Conservation (phyloP, 495 filamentous ascomycete genomes). For the Trichoderma virens region DNA sequence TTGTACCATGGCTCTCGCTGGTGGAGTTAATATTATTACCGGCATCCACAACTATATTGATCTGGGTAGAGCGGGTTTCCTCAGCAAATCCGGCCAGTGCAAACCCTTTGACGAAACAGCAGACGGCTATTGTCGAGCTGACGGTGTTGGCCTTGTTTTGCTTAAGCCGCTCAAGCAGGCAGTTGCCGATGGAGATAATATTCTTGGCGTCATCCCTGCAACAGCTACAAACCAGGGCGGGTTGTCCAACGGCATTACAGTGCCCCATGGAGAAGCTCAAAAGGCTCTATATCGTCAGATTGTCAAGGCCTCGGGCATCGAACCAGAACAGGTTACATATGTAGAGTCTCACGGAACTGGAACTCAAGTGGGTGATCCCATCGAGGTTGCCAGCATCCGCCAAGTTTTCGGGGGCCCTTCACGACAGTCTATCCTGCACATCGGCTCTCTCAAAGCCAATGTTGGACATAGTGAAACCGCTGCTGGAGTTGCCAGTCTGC, state of each 20-base stretch:
- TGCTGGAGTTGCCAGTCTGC: constrained; percentile 32
- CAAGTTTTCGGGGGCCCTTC: constrained; percentile 23
- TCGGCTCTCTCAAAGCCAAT: constrained; percentile 38
- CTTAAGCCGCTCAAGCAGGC: constrained; percentile 45
- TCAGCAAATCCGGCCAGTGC: constrained; percentile 28
- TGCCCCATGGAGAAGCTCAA: constrained; percentile 28
- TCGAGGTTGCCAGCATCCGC: constrained; percentile 46
- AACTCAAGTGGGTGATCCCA: constrained; percentile 45
- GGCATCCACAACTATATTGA: constrained; percentile 24
- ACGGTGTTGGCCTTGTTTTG: constrained; percentile 44
- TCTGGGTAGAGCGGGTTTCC: constrained; percentile 31
- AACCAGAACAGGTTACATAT: constrained; percentile 27
- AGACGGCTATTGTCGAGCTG: constrained; percentile 52
- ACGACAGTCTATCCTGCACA: constrained; percentile 13
- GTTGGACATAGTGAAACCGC: constrained; percentile 42
- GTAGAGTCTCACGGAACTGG: constrained; percentile 42
- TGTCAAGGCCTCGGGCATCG: constrained; percentile 11
- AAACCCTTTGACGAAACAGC: constrained; percentile 35
- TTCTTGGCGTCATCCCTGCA: constrained; percentile 46
- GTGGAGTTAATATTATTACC: constrained; percentile 19
- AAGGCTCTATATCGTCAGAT: constrained; percentile 25
- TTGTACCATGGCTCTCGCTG: constrained; percentile 20
- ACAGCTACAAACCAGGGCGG: constrained; percentile 41
- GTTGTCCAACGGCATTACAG: constrained; percentile 26
- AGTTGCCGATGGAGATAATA: constrained; percentile 32